Base-by-base conservation (phyloP, 257 asterid genomes). In the Striga asiatica region DNA sequence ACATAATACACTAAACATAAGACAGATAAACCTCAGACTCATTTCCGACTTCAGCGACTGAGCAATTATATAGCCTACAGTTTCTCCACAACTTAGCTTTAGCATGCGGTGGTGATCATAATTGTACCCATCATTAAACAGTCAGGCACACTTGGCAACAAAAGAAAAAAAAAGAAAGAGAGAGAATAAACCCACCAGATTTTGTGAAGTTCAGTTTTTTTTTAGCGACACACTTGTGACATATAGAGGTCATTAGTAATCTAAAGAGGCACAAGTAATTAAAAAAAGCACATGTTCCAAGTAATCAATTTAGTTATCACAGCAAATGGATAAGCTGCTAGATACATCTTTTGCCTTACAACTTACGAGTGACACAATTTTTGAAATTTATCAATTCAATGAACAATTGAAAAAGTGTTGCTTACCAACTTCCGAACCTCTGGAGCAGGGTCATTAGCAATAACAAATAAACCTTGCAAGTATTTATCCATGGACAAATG, bases 361-460 rank as follows among this genome's bases (percentile, higher is more conserved):
- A 21, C 5, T 47, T 25, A 21, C 11, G 42, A 53, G 23, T 11
- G 18, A 28, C 29, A 17, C 25, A 38, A 32, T 25, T 21, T 37
- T 22, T 34, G 31, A 41, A 42, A 53, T 24, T 77, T 68, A 85
- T 89, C 93, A 85, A 72, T 76, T 82, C 81, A 50, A 80, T 93
- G 66, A 65, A 20, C 68, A 78, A 82, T 8, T 14, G n/a, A n/a
- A 14, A 62, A 35, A 41, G 45, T 52, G 81, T 61, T 48, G 11
- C 93, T 81, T 69, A 89, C 97, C 97, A 89, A 75, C 82, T 82
- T 89, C 71, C 94, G 92, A 62, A 89, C 94, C 60, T 85, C 94
- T 19, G 94, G 69, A 69, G 83, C 68, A 56, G 89, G 56, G 52
- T 89, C 97, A 67, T 85, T 82, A 28, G 97, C 89, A 64, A 89